These are phyloP conservation scores for Oenanthe sinensis DNA, from an alignment of 129 eudicot genomes.

Conservation along the genomic window DNA sequence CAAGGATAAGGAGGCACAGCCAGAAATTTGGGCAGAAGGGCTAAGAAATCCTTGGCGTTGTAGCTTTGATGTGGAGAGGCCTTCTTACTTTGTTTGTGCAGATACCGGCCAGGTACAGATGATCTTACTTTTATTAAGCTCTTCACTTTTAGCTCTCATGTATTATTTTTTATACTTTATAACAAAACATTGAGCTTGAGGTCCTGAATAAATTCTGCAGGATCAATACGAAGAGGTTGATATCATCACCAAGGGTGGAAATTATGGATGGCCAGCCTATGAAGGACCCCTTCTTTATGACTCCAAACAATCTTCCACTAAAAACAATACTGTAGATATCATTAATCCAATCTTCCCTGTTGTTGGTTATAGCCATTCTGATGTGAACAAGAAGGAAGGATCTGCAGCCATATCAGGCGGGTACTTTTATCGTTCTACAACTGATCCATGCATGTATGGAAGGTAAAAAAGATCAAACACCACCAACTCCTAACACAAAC, in stretches of 20 bases:
- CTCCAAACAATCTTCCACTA: conserved; percentile 18
- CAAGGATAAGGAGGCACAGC: conserved; percentile 53
- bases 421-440: conserved; percentile 59
- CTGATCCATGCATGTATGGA: conserved; percentile 89
- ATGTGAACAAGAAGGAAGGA: conserved; percentile 58
- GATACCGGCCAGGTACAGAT: conserved; percentile 68
- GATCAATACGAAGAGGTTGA: conserved; percentile 83
- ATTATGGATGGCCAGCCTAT: conserved; percentile 75
- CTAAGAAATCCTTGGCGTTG: conserved; percentile 97
- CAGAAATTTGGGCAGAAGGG: conserved; percentile 87
- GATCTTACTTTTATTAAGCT: not conserved
- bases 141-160: not conserved
- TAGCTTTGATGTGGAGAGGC: conserved; percentile 80
- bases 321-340: conserved; percentile 28
- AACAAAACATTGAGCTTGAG: not conserved
- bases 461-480: conserved; percentile 32
- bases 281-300: conserved; percentile 60
- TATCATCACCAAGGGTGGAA: conserved; percentile 79
- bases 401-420: conserved; percentile 90
- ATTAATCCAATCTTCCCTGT: conserved; percentile 56
- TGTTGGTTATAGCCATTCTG: conserved; percentile 57
- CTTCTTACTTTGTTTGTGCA: conserved; percentile 75
- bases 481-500: not conserved
- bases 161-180: not conserved
- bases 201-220: conserved; percentile 19